Evolutionary conservation across 345 rosid genomes (phyloP), one percentile per base, ranked within the genome.

Genomic region (Abelmoschus esculentus): DNA sequence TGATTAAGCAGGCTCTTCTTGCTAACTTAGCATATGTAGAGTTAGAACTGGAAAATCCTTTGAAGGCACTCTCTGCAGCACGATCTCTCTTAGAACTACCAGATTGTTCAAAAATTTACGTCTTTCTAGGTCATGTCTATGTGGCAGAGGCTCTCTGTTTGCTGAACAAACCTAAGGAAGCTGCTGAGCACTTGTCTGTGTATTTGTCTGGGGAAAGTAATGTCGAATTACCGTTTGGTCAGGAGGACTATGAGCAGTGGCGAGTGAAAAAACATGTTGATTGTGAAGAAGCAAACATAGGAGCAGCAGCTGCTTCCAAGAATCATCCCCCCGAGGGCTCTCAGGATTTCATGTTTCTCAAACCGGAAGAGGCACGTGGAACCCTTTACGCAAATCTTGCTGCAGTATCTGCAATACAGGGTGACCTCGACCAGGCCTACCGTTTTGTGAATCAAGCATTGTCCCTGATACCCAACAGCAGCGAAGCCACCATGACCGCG

Each of bases 81-180:
- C 83, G 61, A 66, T 86, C 91, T 73, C 90, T 96, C 50, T 78
- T 96, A 77, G 88, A 87, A 72, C 79, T 85, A 72, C 78, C 87
- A 7, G 85, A 77, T 61, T 89, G 92, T 80, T 89, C 93, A 1
- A 90, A 80, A 79, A 83, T 91, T 62, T 92, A 85, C 70, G 42
- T 79, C 53, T 96, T 86, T 85, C 80, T 96, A 47, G 92, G 90
- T 65, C 99, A 81, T 71, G 66, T 86, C 7, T 96, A 96, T 78
- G 95, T 88, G 65, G 98, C 98, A 2, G 99, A 96, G 86, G 96
- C 99, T 15, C 97, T 96, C 34, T 96, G 97, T 83, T 70, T 84
- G 79, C 80, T 96, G 79, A 83, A 86, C 86, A 86, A 80, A 73
- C 87, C 92, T 11, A 73, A 80, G 50, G 99, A 92, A 73, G 99